These are phyloP conservation scores for Trametes elegans DNA, from an alignment of 768 basidiomycete species.

Conservation along the genomic window DNA sequence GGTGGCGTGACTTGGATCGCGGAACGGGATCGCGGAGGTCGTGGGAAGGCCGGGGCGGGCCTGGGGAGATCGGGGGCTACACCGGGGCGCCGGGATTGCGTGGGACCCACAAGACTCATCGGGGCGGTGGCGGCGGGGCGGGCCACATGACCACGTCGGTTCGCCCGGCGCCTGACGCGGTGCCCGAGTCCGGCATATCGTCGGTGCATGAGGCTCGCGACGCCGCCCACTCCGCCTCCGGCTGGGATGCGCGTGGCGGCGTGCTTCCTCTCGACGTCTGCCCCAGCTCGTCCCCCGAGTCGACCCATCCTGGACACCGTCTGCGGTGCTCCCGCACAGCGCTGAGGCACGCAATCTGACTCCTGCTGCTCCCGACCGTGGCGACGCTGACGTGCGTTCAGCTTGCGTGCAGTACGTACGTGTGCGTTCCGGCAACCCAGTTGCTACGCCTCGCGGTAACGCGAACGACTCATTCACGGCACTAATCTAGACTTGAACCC, in stretches of 20 bases:
- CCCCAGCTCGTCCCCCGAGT: too few relatives aligned
- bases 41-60: slow-evolving; percentile 14
- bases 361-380: neutral
- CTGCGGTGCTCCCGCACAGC: too few relatives aligned
- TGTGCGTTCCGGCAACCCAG: neutral
- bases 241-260: neutral
- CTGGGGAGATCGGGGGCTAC: neutral
- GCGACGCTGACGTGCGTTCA: slow-evolving; percentile 4
- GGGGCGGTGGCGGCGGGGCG: slow-evolving; percentile 10
- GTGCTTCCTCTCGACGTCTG: neutral
- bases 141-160: slow-evolving; percentile 14
- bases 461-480: neutral
- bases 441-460: neutral
- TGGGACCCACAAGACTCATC: slow-evolving; percentile 6
- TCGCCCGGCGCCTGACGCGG: neutral
- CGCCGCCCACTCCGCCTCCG: neutral
- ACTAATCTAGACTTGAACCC: neutral
- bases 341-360: slow-evolving; percentile 6
- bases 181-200: neutral
- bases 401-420: neutral
- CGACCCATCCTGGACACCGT: neutral
- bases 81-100: neutral
- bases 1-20: neutral
- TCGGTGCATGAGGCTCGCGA: slow-evolving; percentile 1
- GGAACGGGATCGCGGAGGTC: too few relatives aligned